phyloP scores from a whole-genome alignment of 2,329 filamentous ascomycete genomes.

The Colletotrichum magnum region DNA sequence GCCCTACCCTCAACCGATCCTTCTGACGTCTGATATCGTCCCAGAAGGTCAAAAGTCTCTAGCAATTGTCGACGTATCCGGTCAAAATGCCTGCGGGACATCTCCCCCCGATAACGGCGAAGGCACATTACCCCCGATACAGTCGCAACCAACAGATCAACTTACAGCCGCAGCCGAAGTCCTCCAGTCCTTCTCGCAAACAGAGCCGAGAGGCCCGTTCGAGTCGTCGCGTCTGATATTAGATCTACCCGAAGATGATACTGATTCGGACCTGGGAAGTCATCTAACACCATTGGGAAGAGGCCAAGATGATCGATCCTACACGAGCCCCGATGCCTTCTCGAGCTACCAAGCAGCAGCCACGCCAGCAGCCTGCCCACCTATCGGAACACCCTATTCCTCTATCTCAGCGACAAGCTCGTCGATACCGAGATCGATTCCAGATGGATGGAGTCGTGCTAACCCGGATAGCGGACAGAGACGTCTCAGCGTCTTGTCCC shows the following conservation, averaged over 20 bases:
- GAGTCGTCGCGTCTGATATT: neutral
- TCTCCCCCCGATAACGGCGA: neutral
- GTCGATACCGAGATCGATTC: slow-evolving; percentile 13
- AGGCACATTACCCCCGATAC: neutral
- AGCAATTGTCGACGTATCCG: slow-evolving; percentile 12
- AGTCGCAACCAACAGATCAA: neutral
- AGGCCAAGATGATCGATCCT: neutral
- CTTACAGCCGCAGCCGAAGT: slow-evolving; percentile 9
- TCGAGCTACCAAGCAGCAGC: neutral
- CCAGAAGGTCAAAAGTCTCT: neutral
- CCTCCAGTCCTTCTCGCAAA: slow-evolving; percentile 1
- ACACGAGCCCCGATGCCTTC: neutral
- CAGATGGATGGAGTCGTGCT: slow-evolving; percentile 21
- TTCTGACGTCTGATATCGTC: neutral
- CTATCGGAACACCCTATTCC: neutral
- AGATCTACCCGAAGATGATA: neutral
- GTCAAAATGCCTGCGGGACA: neutral
- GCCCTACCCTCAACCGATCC: neutral
- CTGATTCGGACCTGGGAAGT: neutral
- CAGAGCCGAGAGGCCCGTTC: neutral
- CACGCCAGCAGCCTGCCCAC: neutral
- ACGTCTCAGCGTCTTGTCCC: neutral
- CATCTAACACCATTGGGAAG: neutral
- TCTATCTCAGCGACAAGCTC: neutral
- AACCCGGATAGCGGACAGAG: neutral